Evolutionary conservation across 1,139 yeast genomes (phyloP), one percentile per base, ranked within the genome.

Genomic region (Kluyveromyces sp.): DNA sequence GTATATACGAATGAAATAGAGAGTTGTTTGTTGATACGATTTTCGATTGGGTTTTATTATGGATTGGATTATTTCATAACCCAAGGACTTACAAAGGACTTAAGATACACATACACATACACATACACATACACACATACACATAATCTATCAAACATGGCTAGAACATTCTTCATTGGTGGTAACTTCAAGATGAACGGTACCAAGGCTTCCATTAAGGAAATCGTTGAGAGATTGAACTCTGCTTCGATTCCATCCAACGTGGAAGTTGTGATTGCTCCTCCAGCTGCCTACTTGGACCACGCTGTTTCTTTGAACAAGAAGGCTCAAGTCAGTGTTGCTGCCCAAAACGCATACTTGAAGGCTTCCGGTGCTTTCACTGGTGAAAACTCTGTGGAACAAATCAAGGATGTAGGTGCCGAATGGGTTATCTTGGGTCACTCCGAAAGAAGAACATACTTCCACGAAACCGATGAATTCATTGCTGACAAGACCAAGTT

Each of bases 141-240:
- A 25, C 2, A 25, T 6, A 25, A 25, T 2, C 7, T 7, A 15
- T 6, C 39, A 37, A 4, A 5, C 21, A 64, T 64, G 96, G 81
- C 95, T 69, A 89, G 98, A 77, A 84, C 82, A 74, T 90, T 90
- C 77, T 89, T 92, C 69, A 90, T 85, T 64, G 98, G 97, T 63
- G 98, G 97, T 66, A 92, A 92, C 89, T 90, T 92, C 79, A 92
- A 92, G 74, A 84, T 94, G 89, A 94, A 92, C 79, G 98, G 99
- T 68, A 75, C 96, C 67, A 83, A 81, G 73, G 79, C 78, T 63
- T 84, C 95, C 64, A 84, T 92, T 69, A 79, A 81, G 70, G 71
- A 79, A 60, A 90, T 92, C 67, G 83, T 90, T 54, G 92, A 82
- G 55, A 76, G 81, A 73, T 79, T 92, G 66, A 92, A 90, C 78